Conservation (phyloP, 805 yeast species). For the Kuraishia piskuri region DNA sequence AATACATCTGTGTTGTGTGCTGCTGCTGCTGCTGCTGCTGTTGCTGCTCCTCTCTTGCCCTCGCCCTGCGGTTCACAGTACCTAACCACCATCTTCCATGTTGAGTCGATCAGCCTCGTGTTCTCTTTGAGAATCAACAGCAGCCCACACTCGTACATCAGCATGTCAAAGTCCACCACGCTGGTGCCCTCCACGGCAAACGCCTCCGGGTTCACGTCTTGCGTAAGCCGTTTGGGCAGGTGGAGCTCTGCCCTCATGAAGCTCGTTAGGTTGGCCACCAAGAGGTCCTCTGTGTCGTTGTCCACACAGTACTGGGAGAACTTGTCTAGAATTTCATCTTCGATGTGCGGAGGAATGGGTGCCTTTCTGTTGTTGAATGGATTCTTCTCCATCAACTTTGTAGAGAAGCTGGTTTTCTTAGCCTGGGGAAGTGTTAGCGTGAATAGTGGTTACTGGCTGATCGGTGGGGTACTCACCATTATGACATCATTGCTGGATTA, state of each 20-base stretch:
- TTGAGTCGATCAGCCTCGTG: slow-evolving; percentile 22
- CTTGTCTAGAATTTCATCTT: slow-evolving; percentile 33
- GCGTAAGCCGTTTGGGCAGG: slow-evolving; percentile 20
- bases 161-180: slow-evolving; percentile 39
- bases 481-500: too few species aligned
- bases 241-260: slow-evolving; percentile 21
- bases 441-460: too few species aligned
- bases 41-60: not conserved
- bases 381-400: slow-evolving; percentile 8
- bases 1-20: slow-evolving; percentile 12
- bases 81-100: slow-evolving; percentile 30
- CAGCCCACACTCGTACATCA: slow-evolving; percentile 30
- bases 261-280: slow-evolving; percentile 15
- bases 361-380: slow-evolving; percentile 19
- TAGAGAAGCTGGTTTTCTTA: not conserved
- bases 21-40: slow-evolving; percentile 14
- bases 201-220: slow-evolving; percentile 18
- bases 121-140: slow-evolving; percentile 31
- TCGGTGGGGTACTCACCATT: too few species aligned
- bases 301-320: slow-evolving; percentile 32
- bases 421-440: not conserved
- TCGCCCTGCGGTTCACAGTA: not conserved
- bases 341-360: slow-evolving; percentile 32
- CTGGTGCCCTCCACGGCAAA: slow-evolving; percentile 30
- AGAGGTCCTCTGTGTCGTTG: slow-evolving; percentile 26